Evolutionary conservation across 495 filamentous ascomycete genomes (phyloP), one percentile per base, ranked within the genome.

Genomic region (Penicillium antarcticum): DNA sequence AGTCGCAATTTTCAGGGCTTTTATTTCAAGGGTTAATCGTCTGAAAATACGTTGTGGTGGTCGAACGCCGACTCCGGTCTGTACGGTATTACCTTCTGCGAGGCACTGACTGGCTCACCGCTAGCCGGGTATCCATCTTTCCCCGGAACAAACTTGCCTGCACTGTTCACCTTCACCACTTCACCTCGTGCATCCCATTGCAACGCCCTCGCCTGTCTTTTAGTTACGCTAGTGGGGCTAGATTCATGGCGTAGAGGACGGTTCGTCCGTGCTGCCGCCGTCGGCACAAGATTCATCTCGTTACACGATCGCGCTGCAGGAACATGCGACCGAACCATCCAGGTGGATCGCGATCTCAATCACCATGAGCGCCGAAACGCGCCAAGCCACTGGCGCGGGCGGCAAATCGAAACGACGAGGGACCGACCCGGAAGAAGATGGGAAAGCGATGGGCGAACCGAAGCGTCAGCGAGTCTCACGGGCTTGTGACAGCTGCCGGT

Each of bases 401-500:
- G 48, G 55, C 39, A 72, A 63, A 58, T 51, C 65, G 16, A 74
- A 74, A 52, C 60, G 69, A 38, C 68, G 68, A 59, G 55, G 58
- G 46, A 62, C 60, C 10, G 66, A 71, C 10, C 48, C 52, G 12
- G 66, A 72, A 21, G 68, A 74, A 0, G 63, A 70, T 47, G 42
- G 40, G 41, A 69, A 55, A 43, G 50, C 42, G 39, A 67, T 53
- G 35, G 53, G 62, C 23, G 68, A 68, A 39, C 68, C 66, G 5
- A 74, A 74, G 51, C 58, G 71, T 38, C 71, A 74, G 56, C 71
- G 71, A 17, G 85, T 87, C 2, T 85, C 84, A 17, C 72, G 82
- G 38, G 84, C 84, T 13, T 87, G 84, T 67, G 83, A 87, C 51
- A 84, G 83, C 47, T 87, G 84, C 56, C 79, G 84, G 21, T 76